Conservation (phyloP, 495 filamentous ascomycete genomes). For the Beverwykella pulmonaria region DNA sequence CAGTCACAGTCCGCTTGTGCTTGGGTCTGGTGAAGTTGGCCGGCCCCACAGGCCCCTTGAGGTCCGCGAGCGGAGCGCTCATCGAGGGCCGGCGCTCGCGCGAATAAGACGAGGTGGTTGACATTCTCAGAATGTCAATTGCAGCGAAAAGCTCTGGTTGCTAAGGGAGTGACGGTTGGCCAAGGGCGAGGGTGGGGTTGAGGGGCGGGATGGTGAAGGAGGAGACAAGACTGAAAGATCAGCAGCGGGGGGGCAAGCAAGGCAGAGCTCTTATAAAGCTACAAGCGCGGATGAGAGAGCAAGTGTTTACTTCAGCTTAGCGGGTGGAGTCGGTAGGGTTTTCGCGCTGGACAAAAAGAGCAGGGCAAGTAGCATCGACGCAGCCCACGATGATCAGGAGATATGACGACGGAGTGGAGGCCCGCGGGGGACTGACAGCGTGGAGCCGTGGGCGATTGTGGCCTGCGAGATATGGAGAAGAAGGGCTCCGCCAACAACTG, state of each 20-base stretch:
- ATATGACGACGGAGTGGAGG: neutral
- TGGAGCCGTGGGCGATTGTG: neutral
- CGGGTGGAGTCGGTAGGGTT: no score
- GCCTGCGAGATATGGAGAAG: constrained; percentile 6
- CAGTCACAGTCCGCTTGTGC: constrained; percentile 92
- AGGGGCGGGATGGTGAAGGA: constrained; percentile 17
- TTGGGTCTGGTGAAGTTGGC: constrained; percentile 70
- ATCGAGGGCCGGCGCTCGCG: constrained; percentile 75
- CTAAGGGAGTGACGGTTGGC: constrained; percentile 11
- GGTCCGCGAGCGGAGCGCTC: constrained; percentile 77
- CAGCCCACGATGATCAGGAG: constrained; percentile 13
- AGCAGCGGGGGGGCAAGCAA: neutral
- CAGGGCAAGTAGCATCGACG: neutral
- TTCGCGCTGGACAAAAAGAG: neutral
- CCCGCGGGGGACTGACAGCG: neutral
- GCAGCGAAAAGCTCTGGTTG: constrained; percentile 20
- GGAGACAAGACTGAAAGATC: constrained; percentile 1
- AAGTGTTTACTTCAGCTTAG: constrained; percentile 8
- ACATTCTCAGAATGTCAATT: constrained; percentile 28
- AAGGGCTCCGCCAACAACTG: constrained; percentile 7
- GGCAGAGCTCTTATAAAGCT: constrained; percentile 8
- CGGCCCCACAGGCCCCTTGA: constrained; percentile 78
- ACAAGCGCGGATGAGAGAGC: neutral
- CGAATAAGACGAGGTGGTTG: constrained; percentile 18
- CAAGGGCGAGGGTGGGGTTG: constrained; percentile 29